Evolutionary conservation across 2,329 filamentous ascomycete genomes (phyloP), one percentile per base, ranked within the genome.

Genomic region (Aureobasidium lini): DNA sequence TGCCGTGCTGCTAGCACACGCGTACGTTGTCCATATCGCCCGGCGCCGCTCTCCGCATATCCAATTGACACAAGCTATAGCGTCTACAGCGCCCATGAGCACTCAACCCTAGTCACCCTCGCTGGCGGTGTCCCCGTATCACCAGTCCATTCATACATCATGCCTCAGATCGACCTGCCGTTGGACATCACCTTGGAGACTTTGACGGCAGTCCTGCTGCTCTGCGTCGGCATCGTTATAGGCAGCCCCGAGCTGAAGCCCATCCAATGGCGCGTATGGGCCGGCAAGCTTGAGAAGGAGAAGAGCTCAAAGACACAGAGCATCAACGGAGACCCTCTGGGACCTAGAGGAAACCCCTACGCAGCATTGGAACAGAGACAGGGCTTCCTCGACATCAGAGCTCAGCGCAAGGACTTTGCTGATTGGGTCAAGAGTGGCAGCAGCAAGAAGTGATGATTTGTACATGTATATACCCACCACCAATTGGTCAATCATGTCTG

Each of bases 41-140:
- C 61, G 71, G 56, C 47, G 31, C 5, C 40, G 43, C 47, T 58
- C 49, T 9, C n/a, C 11, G 9, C 46, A 18, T 36, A 42, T 31
- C 36, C 28, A 54, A 40, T 60, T 60, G 61, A 63, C 52, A 29
- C 62, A 48, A 28, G 61, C 49, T 57, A 57, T 71, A 99, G 94
- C 64, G 95, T 92, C 76, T 99, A 97, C 76, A 99, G 94, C 54
- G 91, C 92, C 48, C 89, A 96, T 74, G 94, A 99, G 76, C 89
- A 96, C 76, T 88, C 90, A 6, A 80, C 85, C 23, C 82, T 95
- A 52, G 77, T 79, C 57, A 71, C 77, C 44, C 32, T 71, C 78
- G 43, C 68, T 76, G 4, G 68, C 76, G 29, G 72, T 79, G 4
- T 72, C 54, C 69, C 74, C 60, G 64, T 71, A 64, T 60, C 72